Evolutionary conservation across 345 rosid species (phyloP).

Genomic region (Pistacia vera): DNA sequence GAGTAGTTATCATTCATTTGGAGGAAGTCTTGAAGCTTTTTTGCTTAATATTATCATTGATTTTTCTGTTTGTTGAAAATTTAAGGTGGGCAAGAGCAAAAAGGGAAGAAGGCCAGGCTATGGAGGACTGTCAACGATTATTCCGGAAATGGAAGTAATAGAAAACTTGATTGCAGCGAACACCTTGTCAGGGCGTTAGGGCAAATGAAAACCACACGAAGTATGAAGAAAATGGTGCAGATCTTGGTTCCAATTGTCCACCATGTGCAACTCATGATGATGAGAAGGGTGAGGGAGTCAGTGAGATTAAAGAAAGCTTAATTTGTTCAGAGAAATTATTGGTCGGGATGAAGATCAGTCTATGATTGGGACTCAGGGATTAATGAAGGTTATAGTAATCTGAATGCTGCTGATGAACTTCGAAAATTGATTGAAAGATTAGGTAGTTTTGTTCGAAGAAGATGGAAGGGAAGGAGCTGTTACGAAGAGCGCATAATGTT

Average conservation of each 20-base stretch:
- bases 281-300: conserved; percentile 30
- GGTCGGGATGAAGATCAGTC: conserved; percentile 69
- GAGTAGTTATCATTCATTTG: background rate
- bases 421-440: conserved; percentile 55
- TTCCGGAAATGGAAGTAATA: conserved; percentile 44
- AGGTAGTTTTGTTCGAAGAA: conserved; percentile 35
- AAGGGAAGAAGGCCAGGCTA: conserved; percentile 20
- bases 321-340: conserved; percentile 65
- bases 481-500: conserved; percentile 70
- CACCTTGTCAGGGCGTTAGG: conserved; percentile 56
- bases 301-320: conserved; percentile 51
- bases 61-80: conserved; percentile 4
- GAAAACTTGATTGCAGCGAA: conserved; percentile 66
- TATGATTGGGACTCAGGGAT: conserved; percentile 76
- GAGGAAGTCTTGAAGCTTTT: conserved; percentile 15
- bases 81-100: background rate
- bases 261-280: conserved; percentile 37
- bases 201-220: conserved; percentile 55
- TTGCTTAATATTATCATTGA: background rate
- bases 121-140: conserved; percentile 46
- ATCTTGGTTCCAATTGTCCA: conserved; percentile 62
- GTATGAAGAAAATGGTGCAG: conserved; percentile 56
- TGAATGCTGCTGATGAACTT: conserved; percentile 62
- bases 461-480: conserved; percentile 38
- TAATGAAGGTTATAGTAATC: conserved; percentile 49